Evolutionary conservation across 1,284 basidiomycete species (phyloP).

Genomic region (Tilletia caries): DNA sequence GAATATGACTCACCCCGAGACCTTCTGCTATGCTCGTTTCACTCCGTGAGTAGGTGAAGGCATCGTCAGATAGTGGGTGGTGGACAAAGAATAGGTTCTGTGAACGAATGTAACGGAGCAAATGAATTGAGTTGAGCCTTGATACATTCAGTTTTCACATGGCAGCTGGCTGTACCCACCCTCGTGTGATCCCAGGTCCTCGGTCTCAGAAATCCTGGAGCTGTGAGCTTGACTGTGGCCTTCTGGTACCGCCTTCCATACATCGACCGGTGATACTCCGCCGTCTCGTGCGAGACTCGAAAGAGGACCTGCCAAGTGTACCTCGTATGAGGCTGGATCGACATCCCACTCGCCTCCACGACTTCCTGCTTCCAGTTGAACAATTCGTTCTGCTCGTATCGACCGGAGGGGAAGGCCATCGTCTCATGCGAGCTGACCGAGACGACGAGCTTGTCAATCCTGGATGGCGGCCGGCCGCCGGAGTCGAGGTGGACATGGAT

Average conservation of each 20-base stretch:
- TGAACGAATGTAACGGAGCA: too few relatives aligned
- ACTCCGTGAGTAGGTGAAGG: neutral
- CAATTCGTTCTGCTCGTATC: neutral
- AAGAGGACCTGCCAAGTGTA: neutral
- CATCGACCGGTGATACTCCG: conserved; percentile 8
- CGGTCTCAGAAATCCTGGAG: neutral
- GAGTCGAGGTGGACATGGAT: conserved; percentile 5
- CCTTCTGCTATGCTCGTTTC: conserved; percentile 5
- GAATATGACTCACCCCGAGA: conserved; percentile 3
- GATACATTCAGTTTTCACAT: too few relatives aligned
- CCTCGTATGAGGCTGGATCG: neutral
- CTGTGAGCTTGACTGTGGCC: neutral
- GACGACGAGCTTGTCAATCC: conserved; percentile 1
- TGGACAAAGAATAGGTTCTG: conserved; percentile 11
- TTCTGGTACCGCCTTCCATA: conserved; percentile 1
- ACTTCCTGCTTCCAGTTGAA: conserved; percentile 5
- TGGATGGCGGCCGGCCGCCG: neutral
- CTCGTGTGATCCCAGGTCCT: neutral
- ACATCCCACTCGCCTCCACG: neutral
- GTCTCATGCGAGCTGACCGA: neutral
- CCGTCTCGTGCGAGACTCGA: neutral
- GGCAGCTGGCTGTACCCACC: neutral
- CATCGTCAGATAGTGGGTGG: neutral
- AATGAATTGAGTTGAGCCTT: neutral
- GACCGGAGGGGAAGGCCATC: conserved; percentile 9